Evolutionary conservation across 2,329 filamentous ascomycete species (phyloP).

Genomic region (Ceratocystis cacaofunesta): DNA sequence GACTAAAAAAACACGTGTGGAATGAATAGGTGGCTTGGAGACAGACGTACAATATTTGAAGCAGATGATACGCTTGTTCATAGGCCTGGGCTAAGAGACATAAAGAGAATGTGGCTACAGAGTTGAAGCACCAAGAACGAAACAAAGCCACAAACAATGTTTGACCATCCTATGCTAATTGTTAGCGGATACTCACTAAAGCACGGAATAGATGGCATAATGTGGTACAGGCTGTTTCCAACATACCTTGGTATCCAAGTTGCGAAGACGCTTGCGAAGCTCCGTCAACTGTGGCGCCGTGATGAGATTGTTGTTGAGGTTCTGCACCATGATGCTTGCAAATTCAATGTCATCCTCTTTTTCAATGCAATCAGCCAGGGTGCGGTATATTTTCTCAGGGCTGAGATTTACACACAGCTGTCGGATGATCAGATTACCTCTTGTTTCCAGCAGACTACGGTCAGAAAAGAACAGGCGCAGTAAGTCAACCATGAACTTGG

Average conservation of each 20-base stretch:
- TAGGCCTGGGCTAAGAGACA: slow-evolving; percentile 94
- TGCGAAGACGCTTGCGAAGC: slow-evolving; percentile 74
- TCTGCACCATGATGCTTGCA: slow-evolving; percentile 98
- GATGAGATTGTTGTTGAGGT: slow-evolving; percentile 96
- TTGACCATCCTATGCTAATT: slow-evolving; percentile 58
- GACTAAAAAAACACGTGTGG: too few species aligned
- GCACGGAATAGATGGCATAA: background rate
- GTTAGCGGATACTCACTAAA: background rate
- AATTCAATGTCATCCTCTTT: slow-evolving; percentile 98
- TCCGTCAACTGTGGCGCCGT: slow-evolving; percentile 90
- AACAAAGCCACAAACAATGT: slow-evolving; percentile 90
- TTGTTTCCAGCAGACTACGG: slow-evolving; percentile 72
- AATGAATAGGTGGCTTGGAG: background rate
- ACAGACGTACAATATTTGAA: slow-evolving; percentile 75
- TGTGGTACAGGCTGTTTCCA: background rate
- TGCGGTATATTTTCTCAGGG: slow-evolving; percentile 88
- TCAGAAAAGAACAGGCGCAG: slow-evolving; percentile 93
- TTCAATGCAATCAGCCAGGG: slow-evolving; percentile 88
- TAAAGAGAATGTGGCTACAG: slow-evolving; percentile 90
- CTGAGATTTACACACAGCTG: slow-evolving; percentile 88
- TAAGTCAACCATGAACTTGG: slow-evolving; percentile 94
- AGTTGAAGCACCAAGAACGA: slow-evolving; percentile 95
- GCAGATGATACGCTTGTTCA: slow-evolving; percentile 88
- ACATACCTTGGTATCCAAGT: slow-evolving; percentile 66
- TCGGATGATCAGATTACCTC: slow-evolving; percentile 90